These are phyloP conservation scores for Omphalea diandra DNA, from an alignment of 441 rosid species.

Conservation along the genomic window DNA sequence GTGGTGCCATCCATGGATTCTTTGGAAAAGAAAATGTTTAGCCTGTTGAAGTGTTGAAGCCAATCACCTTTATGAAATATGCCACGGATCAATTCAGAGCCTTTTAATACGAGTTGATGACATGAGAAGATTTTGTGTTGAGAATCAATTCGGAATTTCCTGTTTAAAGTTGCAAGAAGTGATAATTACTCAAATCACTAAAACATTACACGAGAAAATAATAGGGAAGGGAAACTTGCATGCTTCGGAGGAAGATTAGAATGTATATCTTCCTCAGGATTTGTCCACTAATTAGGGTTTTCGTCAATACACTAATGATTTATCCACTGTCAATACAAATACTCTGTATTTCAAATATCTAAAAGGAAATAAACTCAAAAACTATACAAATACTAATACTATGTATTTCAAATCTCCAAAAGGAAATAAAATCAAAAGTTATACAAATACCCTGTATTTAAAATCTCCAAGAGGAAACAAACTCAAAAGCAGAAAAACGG, in stretches of 20 bases:
- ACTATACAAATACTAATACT: background rate
- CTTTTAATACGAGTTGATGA: background rate
- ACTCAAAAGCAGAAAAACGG: background rate
- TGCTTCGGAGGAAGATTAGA: too few species aligned
- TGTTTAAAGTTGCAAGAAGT: background rate
- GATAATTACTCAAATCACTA: background rate
- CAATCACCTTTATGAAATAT: background rate
- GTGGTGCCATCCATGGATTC: background rate
- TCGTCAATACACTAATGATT: too few species aligned
- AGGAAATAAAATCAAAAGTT: too few species aligned
- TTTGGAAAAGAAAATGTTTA: background rate
- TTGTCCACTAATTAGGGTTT: too few species aligned
- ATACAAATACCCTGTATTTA: too few species aligned
- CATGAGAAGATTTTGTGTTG: background rate
- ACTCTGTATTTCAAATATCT: background rate
- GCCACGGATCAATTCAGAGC: too few species aligned
- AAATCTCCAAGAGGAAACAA: background rate
- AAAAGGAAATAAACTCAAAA: slow-evolving; percentile 2
- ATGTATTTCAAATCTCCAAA: background rate
- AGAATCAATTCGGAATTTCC: background rate
- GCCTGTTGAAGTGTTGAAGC: background rate
- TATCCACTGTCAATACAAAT: too few species aligned
- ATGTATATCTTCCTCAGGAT: too few species aligned
- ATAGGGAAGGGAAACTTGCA: background rate
- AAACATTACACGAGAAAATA: background rate